Base-by-base conservation (phyloP, 148 eudicot genomes). In the Oxyria digyna region DNA sequence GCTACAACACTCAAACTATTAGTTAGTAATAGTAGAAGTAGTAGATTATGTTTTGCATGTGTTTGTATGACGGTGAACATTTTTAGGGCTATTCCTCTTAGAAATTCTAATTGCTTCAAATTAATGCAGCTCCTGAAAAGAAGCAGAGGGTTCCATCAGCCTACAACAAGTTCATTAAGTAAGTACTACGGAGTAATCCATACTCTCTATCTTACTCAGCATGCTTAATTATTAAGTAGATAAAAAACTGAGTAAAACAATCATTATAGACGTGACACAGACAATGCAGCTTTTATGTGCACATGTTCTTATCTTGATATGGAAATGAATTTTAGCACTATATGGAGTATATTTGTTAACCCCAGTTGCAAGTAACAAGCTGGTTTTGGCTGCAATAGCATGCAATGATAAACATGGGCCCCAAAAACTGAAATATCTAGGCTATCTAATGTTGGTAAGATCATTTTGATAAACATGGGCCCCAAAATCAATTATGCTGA, bases 101-200 rank as follows among this genome's bases (percentile, higher is more conserved):
- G n/a, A n/a, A n/a, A n/a, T n/a, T n/a, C n/a, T n/a, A n/a, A n/a
- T n/a, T n/a, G n/a, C 37, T 29, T 52, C 17, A 24, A 31, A 42
- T 45, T 10, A 17, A 27, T 79, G 77, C 88, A 91, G 97, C 96
- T 6, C 96, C 97, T 21, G 97, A 87, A 74, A 91, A 91, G 74
- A 80, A 96, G 41, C 97, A 87, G 46, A 86, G 97, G 0, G 88
- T 87, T 75, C 97, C 97, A 46, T 91, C 97, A 21, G 96, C 97
- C 33, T 91, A 91, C 23, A 91, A 91, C 69, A 81, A 81, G 71
- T 89, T 91, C 62, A 91, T 91, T 6, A 91, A 86, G 97, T 91
- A n/a, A n/a, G n/a, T n/a, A n/a, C n/a, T n/a, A n/a, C n/a, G n/a
- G 75, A 86, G 96, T 31, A 59, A 27, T 1, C 4, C 18, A 29